Conservation (phyloP, 306 rosid species). For the Hippophae tibetana region DNA sequence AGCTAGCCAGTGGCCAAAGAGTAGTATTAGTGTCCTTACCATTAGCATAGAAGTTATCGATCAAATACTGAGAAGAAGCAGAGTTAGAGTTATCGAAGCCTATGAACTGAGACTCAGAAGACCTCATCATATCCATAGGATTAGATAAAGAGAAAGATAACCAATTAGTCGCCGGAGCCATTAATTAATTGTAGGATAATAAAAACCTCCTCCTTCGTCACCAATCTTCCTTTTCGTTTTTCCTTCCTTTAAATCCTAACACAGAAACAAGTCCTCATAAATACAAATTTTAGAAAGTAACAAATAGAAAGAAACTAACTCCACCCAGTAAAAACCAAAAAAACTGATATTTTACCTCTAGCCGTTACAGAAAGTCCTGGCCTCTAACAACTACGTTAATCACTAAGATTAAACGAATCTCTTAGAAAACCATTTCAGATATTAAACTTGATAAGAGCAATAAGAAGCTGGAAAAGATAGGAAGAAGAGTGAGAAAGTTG, state of each 20-base stretch:
- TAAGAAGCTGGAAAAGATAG: too few relatives aligned
- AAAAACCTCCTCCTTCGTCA: not conserved
- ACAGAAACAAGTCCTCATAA: not conserved
- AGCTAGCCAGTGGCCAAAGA: not conserved
- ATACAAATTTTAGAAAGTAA: constrained; percentile 16
- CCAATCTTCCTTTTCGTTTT: not conserved
- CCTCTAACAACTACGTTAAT: constrained; percentile 11
- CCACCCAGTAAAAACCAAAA: constrained; percentile 19
- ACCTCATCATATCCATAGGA: constrained; percentile 73
- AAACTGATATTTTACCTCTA: constrained; percentile 19
- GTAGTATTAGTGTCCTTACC: constrained; percentile 22
- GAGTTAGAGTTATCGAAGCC: constrained; percentile 49
- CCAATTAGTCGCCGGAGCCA: constrained; percentile 90
- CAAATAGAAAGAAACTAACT: constrained; percentile 22
- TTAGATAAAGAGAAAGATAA: constrained; percentile 66
- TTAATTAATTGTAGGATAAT: not conserved
- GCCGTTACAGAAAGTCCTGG: constrained; percentile 26
- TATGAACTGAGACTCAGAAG: constrained; percentile 45
- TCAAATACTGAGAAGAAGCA: constrained; percentile 48
- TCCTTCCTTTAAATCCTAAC: not conserved
- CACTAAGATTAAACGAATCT: constrained; percentile 12
- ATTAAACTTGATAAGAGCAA: not conserved
- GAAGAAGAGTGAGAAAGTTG: too few relatives aligned
- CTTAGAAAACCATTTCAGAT: not conserved
- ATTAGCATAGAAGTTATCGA: constrained; percentile 55